Base-by-base conservation (phyloP, 2,329 filamentous ascomycete genomes). In the Elsinoe batatas region DNA sequence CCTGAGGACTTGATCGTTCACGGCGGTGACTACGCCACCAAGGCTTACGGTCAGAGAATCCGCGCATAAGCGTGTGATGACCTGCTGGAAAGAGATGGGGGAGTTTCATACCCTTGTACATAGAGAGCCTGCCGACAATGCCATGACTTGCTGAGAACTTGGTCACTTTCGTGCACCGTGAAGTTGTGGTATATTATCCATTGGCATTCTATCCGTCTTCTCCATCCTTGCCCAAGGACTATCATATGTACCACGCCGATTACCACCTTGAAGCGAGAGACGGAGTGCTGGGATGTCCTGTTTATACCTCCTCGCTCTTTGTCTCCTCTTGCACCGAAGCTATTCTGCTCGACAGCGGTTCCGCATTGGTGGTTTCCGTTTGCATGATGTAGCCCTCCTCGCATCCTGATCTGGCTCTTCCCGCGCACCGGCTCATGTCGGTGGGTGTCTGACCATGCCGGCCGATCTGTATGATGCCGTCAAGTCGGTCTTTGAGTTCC, bases 11-110 rank as follows among this genome's bases (percentile, higher is more conserved):
- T 98, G 65, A 98, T 98, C 64, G 88, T 96, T 61, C 76, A 87
- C 74, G 76, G 81, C 64, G 93, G 93, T 65, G 88, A 95, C 72
- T 98, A 97, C 71, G 91, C 89, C 63, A 97, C 93, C 69, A 93
- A 88, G 82, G 82, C 91, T 30, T 95, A 95, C 69, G 91, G 91
- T 59, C 82, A 93, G 79, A 78, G 79, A 58, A 18, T 44, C 26
- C 60, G 36, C 17, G 51, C 38, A 22, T 44, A 26, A 10, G 15
- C 26, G 26, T 30, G 26, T 2, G 26, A 30, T 30, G 26, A 30
- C 7, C 26, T 30, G 2, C 26, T 7, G 26, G 35, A 11, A 51
- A 38, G 47, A 51, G 47, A 37, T 15, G 44, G 47, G 30, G 26
- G 30, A 38, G 12, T 35, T 38, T 51, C 47, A 51, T 51, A 51